Evolutionary conservation across 2,329 filamentous ascomycete genomes (phyloP).

Genomic region (Chaetomiaceae sp.): DNA sequence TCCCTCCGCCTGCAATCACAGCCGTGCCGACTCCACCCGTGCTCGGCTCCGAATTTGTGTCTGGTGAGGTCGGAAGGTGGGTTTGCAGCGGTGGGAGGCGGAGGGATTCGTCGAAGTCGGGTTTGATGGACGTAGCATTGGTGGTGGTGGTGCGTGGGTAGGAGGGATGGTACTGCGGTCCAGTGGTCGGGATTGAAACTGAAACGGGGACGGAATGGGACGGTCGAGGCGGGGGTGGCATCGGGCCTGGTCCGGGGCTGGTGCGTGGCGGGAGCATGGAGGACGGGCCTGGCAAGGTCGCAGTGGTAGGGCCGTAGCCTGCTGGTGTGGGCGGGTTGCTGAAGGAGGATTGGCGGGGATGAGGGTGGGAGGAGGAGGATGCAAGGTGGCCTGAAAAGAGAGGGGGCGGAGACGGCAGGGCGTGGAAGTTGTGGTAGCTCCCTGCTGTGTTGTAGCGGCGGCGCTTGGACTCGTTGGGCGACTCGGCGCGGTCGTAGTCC

Average conservation of each 20-base stretch:
- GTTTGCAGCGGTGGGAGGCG: slow-evolving; percentile 52
- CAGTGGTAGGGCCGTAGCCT: background rate
- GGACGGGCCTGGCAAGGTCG: slow-evolving; percentile 13
- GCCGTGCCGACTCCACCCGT: background rate
- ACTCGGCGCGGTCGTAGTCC: slow-evolving; percentile 33
- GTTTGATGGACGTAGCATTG: background rate
- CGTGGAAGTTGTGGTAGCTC: slow-evolving; percentile 18
- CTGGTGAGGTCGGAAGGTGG: slow-evolving; percentile 14
- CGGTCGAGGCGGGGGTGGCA: slow-evolving; percentile 22
- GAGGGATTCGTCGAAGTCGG: slow-evolving; percentile 50
- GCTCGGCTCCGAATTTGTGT: background rate
- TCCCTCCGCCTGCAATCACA: background rate
- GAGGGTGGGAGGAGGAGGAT: background rate
- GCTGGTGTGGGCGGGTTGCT: background rate
- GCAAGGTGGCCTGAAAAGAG: background rate
- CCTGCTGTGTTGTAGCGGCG: slow-evolving; percentile 29
- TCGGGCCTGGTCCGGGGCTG: slow-evolving; percentile 7
- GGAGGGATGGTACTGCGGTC: background rate
- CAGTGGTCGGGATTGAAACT: background rate
- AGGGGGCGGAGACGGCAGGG: slow-evolving; percentile 14
- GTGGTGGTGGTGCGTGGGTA: slow-evolving; percentile 6
- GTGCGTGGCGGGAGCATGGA: slow-evolving; percentile 5
- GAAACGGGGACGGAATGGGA: background rate
- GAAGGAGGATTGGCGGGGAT: background rate
- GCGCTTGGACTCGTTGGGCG: slow-evolving; percentile 34